Evolutionary conservation across 75 land plant genomes (phyloP).

Genomic region (Ceratopteris richardii): DNA sequence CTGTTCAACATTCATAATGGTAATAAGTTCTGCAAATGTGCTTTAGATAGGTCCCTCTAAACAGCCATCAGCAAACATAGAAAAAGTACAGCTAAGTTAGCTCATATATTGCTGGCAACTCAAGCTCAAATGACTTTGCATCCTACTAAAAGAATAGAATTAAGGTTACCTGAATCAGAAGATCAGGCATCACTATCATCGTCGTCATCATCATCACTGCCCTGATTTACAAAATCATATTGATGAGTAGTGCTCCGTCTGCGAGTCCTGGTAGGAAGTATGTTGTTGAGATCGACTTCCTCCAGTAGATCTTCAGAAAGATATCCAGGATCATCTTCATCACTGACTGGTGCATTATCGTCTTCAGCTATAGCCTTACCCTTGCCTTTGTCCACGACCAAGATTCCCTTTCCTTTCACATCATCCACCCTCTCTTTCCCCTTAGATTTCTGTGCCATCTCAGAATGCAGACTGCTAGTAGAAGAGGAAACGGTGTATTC

Average conservation of each 20-base stretch:
- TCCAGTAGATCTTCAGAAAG: slow-evolving; percentile 26
- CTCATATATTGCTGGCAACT: too few relatives aligned
- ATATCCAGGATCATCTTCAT: slow-evolving; percentile 18
- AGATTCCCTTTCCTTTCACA: neutral
- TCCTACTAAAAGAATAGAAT: too few relatives aligned
- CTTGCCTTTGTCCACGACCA: slow-evolving; percentile 19
- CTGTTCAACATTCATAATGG: too few relatives aligned
- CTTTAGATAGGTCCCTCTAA: too few relatives aligned
- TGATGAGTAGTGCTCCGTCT: slow-evolving; percentile 15
- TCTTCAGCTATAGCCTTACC: slow-evolving; percentile 12
- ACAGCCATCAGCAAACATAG: too few relatives aligned
- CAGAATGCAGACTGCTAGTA: too few relatives aligned
- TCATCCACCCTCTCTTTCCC: neutral
- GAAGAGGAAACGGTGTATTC: too few relatives aligned
- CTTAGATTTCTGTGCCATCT: neutral
- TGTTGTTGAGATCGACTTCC: slow-evolving; percentile 22
- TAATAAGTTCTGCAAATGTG: too few relatives aligned
- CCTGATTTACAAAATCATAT: slow-evolving; percentile 8
- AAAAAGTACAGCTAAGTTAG: too few relatives aligned
- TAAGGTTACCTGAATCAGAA: too few relatives aligned
- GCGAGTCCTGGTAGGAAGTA: slow-evolving; percentile 23
- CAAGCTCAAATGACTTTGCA: too few relatives aligned
- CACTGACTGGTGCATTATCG: slow-evolving; percentile 6
- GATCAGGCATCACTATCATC: neutral
- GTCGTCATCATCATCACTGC: slow-evolving; percentile 10